phyloP scores from a whole-genome alignment of 805 yeast species.

The Saccharomycopsis babjevae region DNA sequence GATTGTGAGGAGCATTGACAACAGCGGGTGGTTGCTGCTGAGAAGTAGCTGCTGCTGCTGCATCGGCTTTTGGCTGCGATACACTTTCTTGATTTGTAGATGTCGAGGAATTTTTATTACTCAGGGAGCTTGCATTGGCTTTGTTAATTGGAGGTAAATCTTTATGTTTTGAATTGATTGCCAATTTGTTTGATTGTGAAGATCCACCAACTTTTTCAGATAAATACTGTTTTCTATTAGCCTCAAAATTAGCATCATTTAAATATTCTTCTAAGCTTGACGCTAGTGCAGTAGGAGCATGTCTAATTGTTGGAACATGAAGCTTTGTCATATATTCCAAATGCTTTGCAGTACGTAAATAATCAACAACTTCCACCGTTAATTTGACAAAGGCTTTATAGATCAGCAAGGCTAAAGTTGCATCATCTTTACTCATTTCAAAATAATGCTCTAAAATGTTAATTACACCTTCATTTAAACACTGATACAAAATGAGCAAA shows the following conservation, averaged over 20 bases:
- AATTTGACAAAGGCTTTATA: slow-evolving; percentile 79
- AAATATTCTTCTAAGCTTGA: slow-evolving; percentile 80
- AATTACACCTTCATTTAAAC: slow-evolving; percentile 90
- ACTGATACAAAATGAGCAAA: slow-evolving; percentile 74
- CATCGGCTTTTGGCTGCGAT: slow-evolving; percentile 26
- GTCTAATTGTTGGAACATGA: slow-evolving; percentile 91
- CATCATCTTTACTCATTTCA: slow-evolving; percentile 81
- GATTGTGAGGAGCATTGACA: slow-evolving; percentile 21
- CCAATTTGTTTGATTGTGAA: slow-evolving; percentile 10
- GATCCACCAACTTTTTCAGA: slow-evolving; percentile 43
- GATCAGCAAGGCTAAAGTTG: slow-evolving; percentile 73
- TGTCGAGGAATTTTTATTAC: slow-evolving; percentile 17
- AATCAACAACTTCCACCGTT: slow-evolving; percentile 80
- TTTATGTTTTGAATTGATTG: slow-evolving; percentile 18
- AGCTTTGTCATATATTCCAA: slow-evolving; percentile 78
- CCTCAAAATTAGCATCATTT: slow-evolving; percentile 76
- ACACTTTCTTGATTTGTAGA: slow-evolving; percentile 23
- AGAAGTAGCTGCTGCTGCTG: slow-evolving; percentile 24
- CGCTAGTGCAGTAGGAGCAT: slow-evolving; percentile 91
- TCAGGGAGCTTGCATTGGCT: slow-evolving; percentile 5
- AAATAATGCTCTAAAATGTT: slow-evolving; percentile 89
- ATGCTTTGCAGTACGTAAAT: slow-evolving; percentile 81
- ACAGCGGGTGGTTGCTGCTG: slow-evolving; percentile 25
- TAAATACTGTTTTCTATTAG: slow-evolving; percentile 66
- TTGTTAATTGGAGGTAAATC: not conserved